Evolutionary conservation across 2,329 filamentous ascomycete species (phyloP).

Genomic region (Sphaerulina populicola): DNA sequence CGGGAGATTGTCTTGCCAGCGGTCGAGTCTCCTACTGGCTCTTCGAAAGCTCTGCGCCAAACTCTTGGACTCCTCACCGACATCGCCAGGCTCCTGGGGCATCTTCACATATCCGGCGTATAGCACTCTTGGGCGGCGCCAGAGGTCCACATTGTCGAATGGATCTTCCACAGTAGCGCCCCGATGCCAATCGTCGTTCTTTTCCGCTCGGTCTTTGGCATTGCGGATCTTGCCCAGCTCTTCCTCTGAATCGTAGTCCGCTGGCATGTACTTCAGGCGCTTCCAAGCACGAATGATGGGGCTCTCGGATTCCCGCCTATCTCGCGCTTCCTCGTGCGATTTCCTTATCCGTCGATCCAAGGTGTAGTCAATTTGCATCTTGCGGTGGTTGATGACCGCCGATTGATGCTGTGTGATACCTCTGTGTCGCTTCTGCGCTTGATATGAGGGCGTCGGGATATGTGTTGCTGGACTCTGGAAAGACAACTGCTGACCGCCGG

Average conservation of each 20-base stretch:
- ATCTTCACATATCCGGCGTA: constrained; percentile 53
- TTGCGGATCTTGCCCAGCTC: constrained; percentile 28
- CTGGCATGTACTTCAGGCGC: constrained; percentile 47
- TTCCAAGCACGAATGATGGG: constrained; percentile 58
- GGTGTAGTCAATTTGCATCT: constrained; percentile 71
- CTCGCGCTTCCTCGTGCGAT: constrained; percentile 56
- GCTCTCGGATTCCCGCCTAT: constrained; percentile 55
- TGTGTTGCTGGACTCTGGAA: constrained; percentile 24
- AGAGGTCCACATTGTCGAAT: constrained; percentile 20
- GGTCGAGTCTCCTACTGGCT: constrained; percentile 54
- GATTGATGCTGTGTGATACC: constrained; percentile 75
- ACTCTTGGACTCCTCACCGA: constrained; percentile 62
- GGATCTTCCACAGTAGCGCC: constrained; percentile 29
- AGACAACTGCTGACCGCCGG: constrained; percentile 18
- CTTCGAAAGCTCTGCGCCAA: constrained; percentile 60
- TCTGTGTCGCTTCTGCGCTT: constrained; percentile 50
- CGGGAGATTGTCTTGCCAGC: constrained; percentile 49
- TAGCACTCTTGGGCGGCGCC: constrained; percentile 21
- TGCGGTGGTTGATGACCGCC: constrained; percentile 69
- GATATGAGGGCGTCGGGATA: constrained; percentile 30
- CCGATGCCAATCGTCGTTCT: constrained; percentile 31
- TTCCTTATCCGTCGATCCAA: constrained; percentile 64
- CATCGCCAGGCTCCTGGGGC: constrained; percentile 57
- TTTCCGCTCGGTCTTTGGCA: constrained; percentile 29
- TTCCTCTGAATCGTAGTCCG: constrained; percentile 43